Base-by-base conservation (phyloP, 306 rosid genomes). In the Malus sieversii region DNA sequence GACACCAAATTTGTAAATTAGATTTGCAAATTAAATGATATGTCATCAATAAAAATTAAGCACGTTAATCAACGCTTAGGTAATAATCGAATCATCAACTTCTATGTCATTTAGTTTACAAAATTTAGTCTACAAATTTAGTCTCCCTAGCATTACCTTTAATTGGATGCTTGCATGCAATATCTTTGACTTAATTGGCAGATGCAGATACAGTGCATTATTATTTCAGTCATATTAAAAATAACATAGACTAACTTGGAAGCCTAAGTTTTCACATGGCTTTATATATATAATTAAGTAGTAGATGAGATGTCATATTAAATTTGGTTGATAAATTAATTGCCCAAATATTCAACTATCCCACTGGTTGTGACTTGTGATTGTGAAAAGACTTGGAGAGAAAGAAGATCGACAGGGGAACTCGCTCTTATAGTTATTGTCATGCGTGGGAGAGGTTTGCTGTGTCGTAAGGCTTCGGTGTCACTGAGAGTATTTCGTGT, bases 291-390 rank as follows among this genome's bases (percentile, higher is more conserved):
- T 35, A 27, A 44, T 61, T 44, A 48, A 61, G 62, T 44, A 74
- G 77, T 62, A 6, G 70, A 53, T 45, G 70, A 62, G 77, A 74
- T 61, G 70, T 44, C 60, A 74, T 8, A 13, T 68, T 23, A 42
- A 20, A 20, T 62, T 62, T 42, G 13, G 44, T 44, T 74, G 23
- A 59, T 23, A 40, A 59, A 61, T 61, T 22, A 74, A 44, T 45
- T 73, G 75, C 23, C 30, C 35, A 11, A 35, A 11, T 40, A 66
- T 27, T 16, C 45, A 61, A 45, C 60, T 61, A 27, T 70, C 46
- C 60, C 70, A 25, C 44, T 42, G 40, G 42, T 25, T 9, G 62
- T 57, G 62, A 57, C 25, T 57, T n/a, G 69, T 60, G 59, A 51
- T 25, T 60, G 58, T 61, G 77, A 60, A 18, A 29, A 6, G 29